Base-by-base conservation (phyloP, 2,329 filamentous ascomycete species). In the Phialophora macrospora region DNA sequence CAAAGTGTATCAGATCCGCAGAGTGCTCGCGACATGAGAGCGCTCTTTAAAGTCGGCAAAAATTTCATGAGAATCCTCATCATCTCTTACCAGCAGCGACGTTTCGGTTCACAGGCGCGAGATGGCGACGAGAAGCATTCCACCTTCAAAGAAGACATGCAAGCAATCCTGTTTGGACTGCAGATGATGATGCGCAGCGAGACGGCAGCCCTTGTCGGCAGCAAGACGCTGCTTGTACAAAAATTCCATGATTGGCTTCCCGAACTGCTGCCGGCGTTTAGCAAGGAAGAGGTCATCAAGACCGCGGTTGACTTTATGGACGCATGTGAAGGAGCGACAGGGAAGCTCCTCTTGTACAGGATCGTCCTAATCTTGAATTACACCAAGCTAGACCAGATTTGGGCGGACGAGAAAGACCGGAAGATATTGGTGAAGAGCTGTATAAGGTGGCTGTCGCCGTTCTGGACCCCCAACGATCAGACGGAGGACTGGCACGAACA, bases 231-330 rank as follows among this genome's bases (percentile, higher is more conserved):
- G 57, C 88, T 96, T 2, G 93, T 98, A 12, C 95, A 99, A 77
- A 92, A 98, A 76, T 96, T 98, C 76, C 94, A 98, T 75, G 91
- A 91, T 0, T 99, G 95, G 95, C 82, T 99, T n/a, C 94, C 95
- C 0, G 94, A 98, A 75, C 86, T 99, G 9, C 84, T 87, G 0
- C 87, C 89, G 1, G 83, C 95, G 44, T 84, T 98, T 74, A 86
- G 85, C 3, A 88, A 89, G 0, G 90, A 93, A 72, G 94, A 98
- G 75, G 94, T 97, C 54, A 81, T 97, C 60, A 90, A 96, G 73
- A 90, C 97, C 69, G 92, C 93, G 48, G 91, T 96, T 68, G 92
- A 94, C 77, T 96, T 98, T 74, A 90, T 98, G 81, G 93, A 97
- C 74, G 92, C 95, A 0, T 97, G 93, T 79, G 87, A 88, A 2